Evolutionary conservation across 257 asterid species (phyloP).

Genomic region (Ophiorrhiza pumila): DNA sequence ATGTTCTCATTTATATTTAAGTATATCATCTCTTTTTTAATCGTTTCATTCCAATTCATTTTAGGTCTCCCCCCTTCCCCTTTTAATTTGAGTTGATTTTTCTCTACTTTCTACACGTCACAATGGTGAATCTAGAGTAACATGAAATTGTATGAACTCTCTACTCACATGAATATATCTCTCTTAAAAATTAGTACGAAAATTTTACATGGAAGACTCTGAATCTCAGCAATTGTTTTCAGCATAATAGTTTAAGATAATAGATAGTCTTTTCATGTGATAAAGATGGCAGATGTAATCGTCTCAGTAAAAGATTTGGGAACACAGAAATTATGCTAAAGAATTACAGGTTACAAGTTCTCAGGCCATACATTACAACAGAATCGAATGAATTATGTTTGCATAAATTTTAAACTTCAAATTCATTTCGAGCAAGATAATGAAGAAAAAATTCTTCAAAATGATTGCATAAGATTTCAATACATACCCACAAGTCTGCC

Average conservation of each 20-base stretch:
- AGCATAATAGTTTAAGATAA: neutral
- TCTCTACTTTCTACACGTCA: too few species aligned
- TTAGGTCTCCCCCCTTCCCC: too few species aligned
- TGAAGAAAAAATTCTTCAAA: neutral
- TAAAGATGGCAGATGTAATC: neutral
- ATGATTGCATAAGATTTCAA: neutral
- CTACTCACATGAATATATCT: neutral
- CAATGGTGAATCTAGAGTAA: too few species aligned
- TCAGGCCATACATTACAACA: neutral
- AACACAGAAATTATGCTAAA: neutral
- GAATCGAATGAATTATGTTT: neutral
- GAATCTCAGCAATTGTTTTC: neutral
- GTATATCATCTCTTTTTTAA: too few species aligned
- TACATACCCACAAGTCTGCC: slow-evolving; percentile 94
- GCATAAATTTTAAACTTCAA: neutral
- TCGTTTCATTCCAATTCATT: too few species aligned
- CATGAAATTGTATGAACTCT: neutral
- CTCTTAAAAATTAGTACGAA: neutral
- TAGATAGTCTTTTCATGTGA: neutral
- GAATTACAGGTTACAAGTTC: neutral
- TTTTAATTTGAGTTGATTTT: too few species aligned
- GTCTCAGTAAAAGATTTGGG: neutral
- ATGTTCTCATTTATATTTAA: too few species aligned
- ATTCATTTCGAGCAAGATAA: neutral
- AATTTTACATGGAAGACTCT: neutral